Evolutionary conservation across 2,329 filamentous ascomycete genomes (phyloP).

Genomic region (Fusarium cyanostomum): DNA sequence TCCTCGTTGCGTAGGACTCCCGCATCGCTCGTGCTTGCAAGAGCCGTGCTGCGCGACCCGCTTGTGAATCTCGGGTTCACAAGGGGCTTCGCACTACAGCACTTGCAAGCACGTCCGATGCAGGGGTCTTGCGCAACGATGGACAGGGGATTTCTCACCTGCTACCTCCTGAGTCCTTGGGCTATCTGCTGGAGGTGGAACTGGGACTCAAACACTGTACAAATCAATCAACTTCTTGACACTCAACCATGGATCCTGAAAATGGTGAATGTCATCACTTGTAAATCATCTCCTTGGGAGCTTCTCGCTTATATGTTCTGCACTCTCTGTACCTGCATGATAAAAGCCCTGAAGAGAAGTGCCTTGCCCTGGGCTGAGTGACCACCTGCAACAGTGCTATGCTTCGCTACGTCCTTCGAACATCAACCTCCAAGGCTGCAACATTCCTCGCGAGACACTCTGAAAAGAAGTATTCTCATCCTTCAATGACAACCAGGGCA

Average conservation of each 20-base stretch:
- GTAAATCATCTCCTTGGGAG: not conserved
- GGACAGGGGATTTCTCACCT: not conserved
- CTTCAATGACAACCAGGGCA: conserved; percentile 41
- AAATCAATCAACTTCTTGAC: conserved; percentile 5
- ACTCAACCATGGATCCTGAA: not conserved
- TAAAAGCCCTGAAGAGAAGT: not conserved
- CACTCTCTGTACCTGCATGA: no score
- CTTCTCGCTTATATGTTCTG: no score
- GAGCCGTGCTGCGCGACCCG: conserved; percentile 4
- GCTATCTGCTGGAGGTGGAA: not conserved
- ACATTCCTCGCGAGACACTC: not conserved
- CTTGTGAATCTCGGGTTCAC: conserved; percentile 25
- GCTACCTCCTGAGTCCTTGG: no score
- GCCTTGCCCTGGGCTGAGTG: not conserved
- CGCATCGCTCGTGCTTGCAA: not conserved
- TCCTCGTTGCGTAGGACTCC: conserved; percentile 2
- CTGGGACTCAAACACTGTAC: not conserved
- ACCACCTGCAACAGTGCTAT: not conserved
- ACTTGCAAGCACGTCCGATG: conserved; percentile 17
- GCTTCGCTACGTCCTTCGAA: not conserved
- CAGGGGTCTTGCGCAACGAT: not conserved
- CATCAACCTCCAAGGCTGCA: not conserved
- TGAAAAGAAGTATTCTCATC: not conserved
- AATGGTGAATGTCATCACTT: not conserved
- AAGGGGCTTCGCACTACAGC: not conserved